Evolutionary conservation across 345 rosid species (phyloP).

Genomic region (Abelmoschus esculentus): DNA sequence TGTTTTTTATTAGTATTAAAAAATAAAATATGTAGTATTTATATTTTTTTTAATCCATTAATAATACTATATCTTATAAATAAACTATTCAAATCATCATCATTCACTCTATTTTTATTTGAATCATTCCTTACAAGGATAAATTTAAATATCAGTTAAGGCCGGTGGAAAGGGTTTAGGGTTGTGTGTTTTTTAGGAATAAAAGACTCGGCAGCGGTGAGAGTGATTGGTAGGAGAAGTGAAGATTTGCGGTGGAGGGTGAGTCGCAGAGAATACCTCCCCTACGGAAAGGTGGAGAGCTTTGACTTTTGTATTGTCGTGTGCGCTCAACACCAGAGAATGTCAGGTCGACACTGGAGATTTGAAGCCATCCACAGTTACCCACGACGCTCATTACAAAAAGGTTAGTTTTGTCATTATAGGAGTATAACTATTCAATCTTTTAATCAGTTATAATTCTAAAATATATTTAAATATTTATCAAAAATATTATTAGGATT

Average conservation of each 20-base stretch:
- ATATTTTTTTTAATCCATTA: no score
- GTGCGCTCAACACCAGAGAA: not conserved
- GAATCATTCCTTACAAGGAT: no score
- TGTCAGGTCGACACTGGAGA: not conserved
- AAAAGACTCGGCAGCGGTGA: not conserved
- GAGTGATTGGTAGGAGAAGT: no score
- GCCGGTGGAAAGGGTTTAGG: not conserved
- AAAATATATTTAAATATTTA: no score
- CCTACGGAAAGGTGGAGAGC: not conserved
- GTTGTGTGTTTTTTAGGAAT: not conserved
- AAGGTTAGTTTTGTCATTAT: slow-evolving; percentile 10
- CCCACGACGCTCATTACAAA: not conserved
- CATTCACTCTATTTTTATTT: no score
- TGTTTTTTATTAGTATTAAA: no score
- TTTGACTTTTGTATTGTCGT: not conserved
- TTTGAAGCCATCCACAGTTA: not conserved
- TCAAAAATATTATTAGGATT: no score
- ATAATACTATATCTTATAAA: no score
- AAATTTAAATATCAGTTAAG: no score
- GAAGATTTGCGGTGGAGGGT: not conserved
- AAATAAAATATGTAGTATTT: no score
- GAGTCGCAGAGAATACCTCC: not conserved
- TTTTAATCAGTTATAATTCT: no score
- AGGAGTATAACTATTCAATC: not conserved
- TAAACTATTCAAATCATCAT: no score